phyloP scores from a whole-genome alignment of 2,329 filamentous ascomycete species.

The Botrytis squamosa region DNA sequence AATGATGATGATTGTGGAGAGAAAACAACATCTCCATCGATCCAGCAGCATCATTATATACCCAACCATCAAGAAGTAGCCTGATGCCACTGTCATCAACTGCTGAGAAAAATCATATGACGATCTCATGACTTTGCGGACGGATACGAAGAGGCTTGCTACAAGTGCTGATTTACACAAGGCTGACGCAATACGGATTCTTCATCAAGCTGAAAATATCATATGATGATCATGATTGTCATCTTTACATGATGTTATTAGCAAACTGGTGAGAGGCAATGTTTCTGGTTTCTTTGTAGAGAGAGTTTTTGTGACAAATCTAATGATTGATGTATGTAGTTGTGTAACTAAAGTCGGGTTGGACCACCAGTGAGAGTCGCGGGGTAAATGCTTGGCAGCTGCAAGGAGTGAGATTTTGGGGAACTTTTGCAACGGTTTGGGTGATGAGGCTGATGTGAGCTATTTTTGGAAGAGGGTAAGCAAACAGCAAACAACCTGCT shows the following conservation, averaged over 20 bases:
- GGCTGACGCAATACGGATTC: neutral
- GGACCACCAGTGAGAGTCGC: neutral
- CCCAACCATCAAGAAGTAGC: neutral
- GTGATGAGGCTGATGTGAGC: constrained; percentile 4
- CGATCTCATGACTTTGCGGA: neutral
- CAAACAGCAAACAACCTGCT: neutral
- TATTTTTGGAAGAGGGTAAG: neutral
- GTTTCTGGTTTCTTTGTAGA: neutral
- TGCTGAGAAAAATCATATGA: neutral
- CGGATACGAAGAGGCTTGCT: constrained; percentile 14
- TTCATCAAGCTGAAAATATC: constrained; percentile 10
- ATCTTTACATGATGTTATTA: neutral
- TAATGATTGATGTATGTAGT: neutral
- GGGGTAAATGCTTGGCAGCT: constrained; percentile 6
- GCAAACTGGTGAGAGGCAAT: neutral
- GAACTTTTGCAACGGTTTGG: neutral
- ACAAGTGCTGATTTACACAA: constrained; percentile 2
- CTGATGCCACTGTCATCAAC: neutral
- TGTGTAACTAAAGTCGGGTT: neutral
- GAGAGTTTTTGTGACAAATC: neutral
- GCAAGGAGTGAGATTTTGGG: neutral
- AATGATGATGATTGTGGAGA: neutral
- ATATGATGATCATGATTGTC: neutral
- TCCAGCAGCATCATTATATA: constrained; percentile 3
- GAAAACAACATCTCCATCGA: neutral